A percentile compares a stretch with the other conserved stretches of the same genome.
phyloP scores from a whole-genome alignment of 1,284 basidiomycete species.

The Neonothopanus nambi region DNA sequence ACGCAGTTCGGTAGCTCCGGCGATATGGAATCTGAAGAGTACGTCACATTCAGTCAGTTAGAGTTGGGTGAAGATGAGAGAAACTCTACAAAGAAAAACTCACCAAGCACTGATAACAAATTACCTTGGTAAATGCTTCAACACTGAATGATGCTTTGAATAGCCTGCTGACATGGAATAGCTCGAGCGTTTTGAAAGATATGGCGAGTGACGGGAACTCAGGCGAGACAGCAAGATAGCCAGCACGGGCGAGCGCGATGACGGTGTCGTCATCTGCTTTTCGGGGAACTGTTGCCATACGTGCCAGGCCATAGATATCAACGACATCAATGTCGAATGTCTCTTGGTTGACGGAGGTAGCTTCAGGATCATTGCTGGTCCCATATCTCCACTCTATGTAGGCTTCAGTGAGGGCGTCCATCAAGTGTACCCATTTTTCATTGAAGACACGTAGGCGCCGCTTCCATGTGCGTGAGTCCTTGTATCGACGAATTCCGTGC shows the following conservation, averaged over 20 bases:
- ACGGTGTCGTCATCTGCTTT: neutral
- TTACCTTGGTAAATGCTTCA: constrained; percentile 1
- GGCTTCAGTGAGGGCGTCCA: neutral
- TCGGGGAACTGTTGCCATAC: neutral
- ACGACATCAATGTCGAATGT: neutral
- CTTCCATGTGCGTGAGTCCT: constrained; percentile 1
- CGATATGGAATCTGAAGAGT: neutral
- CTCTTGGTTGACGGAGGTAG: neutral
- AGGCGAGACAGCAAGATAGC: constrained; percentile 6
- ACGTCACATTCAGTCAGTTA: too few species aligned
- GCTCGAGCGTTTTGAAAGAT: neutral
- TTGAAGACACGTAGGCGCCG: neutral
- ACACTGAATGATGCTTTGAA: constrained; percentile 5
- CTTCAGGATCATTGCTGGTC: neutral
- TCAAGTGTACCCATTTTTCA: neutral
- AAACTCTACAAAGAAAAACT: too few species aligned
- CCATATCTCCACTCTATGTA: constrained; percentile 1
- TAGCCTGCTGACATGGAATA: neutral
- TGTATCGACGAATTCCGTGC: neutral
- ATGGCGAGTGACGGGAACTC: neutral
- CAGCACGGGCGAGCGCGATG: neutral
- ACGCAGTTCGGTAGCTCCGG: neutral
- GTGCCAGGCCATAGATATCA: neutral
- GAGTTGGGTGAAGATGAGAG: too few species aligned
- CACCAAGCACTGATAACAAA: neutral